phyloP scores from a whole-genome alignment of 768 basidiomycete species.

The Candolleomyces eurysporus region DNA sequence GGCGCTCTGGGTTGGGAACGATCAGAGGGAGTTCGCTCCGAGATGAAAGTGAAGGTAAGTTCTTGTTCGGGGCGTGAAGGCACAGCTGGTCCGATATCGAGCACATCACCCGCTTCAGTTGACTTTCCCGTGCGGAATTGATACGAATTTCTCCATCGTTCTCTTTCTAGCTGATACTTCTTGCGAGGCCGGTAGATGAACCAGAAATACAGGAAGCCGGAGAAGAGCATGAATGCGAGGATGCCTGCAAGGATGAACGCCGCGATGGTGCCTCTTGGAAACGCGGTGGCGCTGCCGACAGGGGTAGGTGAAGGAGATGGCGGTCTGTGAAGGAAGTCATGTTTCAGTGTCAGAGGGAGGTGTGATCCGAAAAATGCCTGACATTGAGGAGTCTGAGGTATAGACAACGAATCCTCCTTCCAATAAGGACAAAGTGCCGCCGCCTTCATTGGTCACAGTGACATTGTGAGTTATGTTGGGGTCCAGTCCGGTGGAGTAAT shows the following conservation, averaged over 20 bases:
- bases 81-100: conserved; percentile 19
- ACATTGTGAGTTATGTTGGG: conserved; percentile 47
- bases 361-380: conserved; percentile 20
- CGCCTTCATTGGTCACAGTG: conserved; percentile 54
- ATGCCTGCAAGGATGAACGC: conserved; percentile 59
- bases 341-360: conserved; percentile 5
- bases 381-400: conserved; percentile 25
- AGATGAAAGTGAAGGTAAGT: neutral
- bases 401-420: conserved; percentile 51
- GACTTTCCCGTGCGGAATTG: conserved; percentile 5
- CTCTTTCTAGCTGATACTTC: conserved; percentile 18
- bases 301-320: conserved; percentile 13
- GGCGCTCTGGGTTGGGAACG: neutral
- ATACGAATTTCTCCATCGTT: conserved; percentile 8
- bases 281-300: conserved; percentile 18
- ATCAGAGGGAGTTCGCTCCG: neutral
- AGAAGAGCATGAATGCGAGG: conserved; percentile 47
- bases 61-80: neutral
- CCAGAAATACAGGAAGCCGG: conserved; percentile 40
- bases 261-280: conserved; percentile 59
- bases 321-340: conserved; percentile 7
- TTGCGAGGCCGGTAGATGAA: conserved; percentile 48
- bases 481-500: conserved; percentile 61
- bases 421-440: conserved; percentile 46
- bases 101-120: conserved; percentile 18